Evolutionary conservation across 1,284 basidiomycete genomes (phyloP), one percentile per base, ranked within the genome.

Genomic region (Malassezia yamatoensis): DNA sequence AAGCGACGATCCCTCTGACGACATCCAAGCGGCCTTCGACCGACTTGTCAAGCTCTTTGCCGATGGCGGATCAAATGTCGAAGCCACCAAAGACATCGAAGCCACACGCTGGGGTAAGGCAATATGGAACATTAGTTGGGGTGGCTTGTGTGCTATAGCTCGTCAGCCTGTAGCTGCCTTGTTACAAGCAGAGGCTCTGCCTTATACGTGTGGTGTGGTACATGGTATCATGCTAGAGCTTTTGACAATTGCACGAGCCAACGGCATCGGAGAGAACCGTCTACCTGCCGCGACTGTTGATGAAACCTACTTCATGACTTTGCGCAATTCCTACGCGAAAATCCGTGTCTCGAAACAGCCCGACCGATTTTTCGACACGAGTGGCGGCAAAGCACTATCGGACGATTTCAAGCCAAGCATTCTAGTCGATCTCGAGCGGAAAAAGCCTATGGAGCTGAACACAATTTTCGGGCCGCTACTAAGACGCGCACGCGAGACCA

Each of bases 91-190:
- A 2, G 78, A 79, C 51, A 78, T 80, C 53, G 78, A 79, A 61
- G 68, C 69, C 12, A 76, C 77, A 53, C 68, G 79, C 51, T 80
- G 79, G 79, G 72, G 77, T 45, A 81, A 81, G 61, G 58, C 65
- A 10, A 58, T 70, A 18, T 72, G 70, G 68, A 72, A 72, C 40
- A 61, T 64, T 1, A 59, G 62, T 15, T 72, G 70, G 70, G 70
- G 70, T 15, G 68, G 63, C 0, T 53, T 70, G 0, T 77, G 77
- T 51, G 77, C 78, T 3, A 69, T 80, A 0, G 70, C 78, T 0
- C 75, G 79, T 7, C 65, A 71, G 33, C 71, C 77, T 8, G 76
- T 80, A 3, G 65, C 74, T 2, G 70, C 71, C 9, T 64, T 79
- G 3, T 61, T 76, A 8, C 57, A 64, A 3, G 67, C 70, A 1